Percentiles rank a stretch among this genome's conserved stretches.
Evolutionary conservation across 768 basidiomycete genomes (phyloP).

Genomic region (Leccinum longicurvipes): DNA sequence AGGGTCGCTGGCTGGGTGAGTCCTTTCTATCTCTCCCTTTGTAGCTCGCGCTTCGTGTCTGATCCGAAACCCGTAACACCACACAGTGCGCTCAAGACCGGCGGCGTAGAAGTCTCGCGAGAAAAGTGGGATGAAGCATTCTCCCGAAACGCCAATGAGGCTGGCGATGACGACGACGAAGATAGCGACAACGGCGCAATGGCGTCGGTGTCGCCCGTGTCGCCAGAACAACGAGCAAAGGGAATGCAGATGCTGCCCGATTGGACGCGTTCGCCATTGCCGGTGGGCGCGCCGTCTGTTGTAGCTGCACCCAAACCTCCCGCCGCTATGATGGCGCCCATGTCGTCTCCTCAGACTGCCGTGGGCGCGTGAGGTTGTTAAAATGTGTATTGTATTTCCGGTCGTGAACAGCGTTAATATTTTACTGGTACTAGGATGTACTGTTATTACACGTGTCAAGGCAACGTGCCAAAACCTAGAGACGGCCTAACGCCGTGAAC

Average conservation of each 20-base stretch:
- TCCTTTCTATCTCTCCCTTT: conserved; percentile 8
- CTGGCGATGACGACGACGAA: background rate
- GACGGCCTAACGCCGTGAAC: conserved; percentile 6
- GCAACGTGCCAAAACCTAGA: conserved; percentile 9
- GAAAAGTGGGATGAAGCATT: conserved; percentile 85
- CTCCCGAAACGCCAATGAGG: conserved; percentile 28
- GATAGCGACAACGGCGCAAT: conserved; percentile 37
- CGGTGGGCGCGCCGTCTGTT: conserved; percentile 64
- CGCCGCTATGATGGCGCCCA: background rate
- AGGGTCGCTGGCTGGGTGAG: conserved; percentile 87
- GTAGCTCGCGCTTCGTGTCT: background rate
- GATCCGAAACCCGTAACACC: background rate
- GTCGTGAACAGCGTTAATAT: conserved; percentile 3
- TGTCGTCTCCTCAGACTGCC: conserved; percentile 21
- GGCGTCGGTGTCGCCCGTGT: conserved; percentile 6
- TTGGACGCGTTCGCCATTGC: conserved; percentile 70
- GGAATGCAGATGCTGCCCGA: conserved; percentile 66
- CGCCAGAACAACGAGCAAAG: conserved; percentile 30
- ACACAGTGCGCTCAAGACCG: conserved; percentile 76
- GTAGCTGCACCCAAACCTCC: conserved; percentile 12
- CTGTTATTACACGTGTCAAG: background rate
- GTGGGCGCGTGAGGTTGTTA: conserved; percentile 33
- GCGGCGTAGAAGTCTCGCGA: conserved; percentile 74
- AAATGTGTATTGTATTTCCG: conserved; percentile 3
- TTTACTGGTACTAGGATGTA: conserved; percentile 2